A percentile compares a stretch with the other conserved stretches of the same genome.
Conservation (phyloP, 2,329 filamentous ascomycete species). For the Fusarium sterilihyphosum region DNA sequence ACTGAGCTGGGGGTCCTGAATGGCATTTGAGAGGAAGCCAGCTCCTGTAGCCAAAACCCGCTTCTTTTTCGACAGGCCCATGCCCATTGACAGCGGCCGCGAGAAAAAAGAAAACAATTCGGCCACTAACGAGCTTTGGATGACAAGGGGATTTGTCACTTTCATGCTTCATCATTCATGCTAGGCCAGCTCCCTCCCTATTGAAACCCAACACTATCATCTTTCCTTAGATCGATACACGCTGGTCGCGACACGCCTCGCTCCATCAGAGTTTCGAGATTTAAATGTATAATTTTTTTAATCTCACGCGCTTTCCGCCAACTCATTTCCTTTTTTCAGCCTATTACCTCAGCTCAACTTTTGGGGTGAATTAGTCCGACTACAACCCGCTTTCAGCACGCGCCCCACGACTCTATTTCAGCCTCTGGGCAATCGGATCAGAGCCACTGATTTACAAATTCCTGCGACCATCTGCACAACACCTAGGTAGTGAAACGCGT, state of each 20-base stretch:
- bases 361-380: constrained; percentile 21
- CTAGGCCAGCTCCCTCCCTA: constrained; percentile 4
- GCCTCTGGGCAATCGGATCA: constrained; percentile 32
- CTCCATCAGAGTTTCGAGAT: neutral
- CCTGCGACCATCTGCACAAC: constrained; percentile 21
- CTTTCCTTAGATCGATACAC: constrained; percentile 12
- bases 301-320: constrained; percentile 20
- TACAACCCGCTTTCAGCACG: constrained; percentile 32
- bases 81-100: constrained; percentile 26
- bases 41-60: constrained; percentile 20
- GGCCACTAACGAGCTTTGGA: constrained; percentile 13
- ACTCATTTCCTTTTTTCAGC: constrained; percentile 26
- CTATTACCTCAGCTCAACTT: constrained; percentile 20
- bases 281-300: neutral
- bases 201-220: neutral
- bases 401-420: constrained; percentile 37
- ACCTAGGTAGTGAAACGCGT: constrained; percentile 17
- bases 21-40: constrained; percentile 21
- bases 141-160: constrained; percentile 10
- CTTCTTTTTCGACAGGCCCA: constrained; percentile 32
- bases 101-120: constrained; percentile 13
- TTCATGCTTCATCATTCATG: neutral
- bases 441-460: constrained; percentile 32
- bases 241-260: constrained; percentile 17
- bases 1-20: constrained; percentile 32